A percentile compares a stretch with the other conserved stretches of the same genome.
phyloP scores from a whole-genome alignment of 2,329 filamentous ascomycete species.

The Aureobasidium pullulans region DNA sequence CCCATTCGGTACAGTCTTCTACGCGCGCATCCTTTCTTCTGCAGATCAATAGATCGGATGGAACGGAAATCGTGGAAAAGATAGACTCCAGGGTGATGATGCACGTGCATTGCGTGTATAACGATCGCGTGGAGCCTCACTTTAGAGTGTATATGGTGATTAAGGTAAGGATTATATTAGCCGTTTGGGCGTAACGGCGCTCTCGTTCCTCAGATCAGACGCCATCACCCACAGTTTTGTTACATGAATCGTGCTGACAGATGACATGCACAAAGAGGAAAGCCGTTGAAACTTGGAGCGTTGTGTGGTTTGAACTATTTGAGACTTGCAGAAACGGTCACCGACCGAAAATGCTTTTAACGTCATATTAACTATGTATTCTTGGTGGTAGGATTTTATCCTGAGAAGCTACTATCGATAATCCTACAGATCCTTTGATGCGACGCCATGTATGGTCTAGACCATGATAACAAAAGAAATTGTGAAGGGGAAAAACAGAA shows the following conservation, averaged over 20 bases:
- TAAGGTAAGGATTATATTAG: neutral
- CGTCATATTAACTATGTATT: neutral
- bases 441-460: neutral
- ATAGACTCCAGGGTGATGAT: neutral
- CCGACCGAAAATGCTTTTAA: neutral
- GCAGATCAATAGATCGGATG: neutral
- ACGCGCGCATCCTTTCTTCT: neutral
- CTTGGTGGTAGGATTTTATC: no score
- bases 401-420: neutral
- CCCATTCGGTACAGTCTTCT: neutral
- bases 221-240: neutral
- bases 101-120: neutral
- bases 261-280: neutral
- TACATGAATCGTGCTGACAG: neutral
- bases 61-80: neutral
- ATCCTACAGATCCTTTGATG: neutral
- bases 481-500: neutral
- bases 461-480: neutral
- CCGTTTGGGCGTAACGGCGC: neutral
- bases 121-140: neutral
- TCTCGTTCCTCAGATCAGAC: neutral
- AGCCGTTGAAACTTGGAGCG: neutral
- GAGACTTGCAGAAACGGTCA: neutral
- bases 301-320: neutral
- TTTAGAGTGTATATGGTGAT: neutral